Conservation (phyloP, 345 rosid genomes). For the Nephelium lappaceum region DNA sequence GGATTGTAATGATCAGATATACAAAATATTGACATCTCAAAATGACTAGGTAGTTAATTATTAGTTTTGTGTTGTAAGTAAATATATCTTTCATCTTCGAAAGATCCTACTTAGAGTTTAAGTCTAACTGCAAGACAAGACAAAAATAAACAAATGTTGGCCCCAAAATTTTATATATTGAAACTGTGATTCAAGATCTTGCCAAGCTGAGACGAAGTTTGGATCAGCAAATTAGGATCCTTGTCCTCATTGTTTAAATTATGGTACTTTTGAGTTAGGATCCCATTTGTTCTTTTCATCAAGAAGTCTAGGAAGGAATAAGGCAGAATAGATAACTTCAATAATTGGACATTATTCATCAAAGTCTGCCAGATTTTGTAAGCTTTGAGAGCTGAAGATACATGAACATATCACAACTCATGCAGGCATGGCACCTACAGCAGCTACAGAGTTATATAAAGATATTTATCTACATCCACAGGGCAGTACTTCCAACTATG, state of each 20-base stretch:
- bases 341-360: neutral
- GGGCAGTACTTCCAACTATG: neutral
- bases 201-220: no score
- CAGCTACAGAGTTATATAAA: neutral
- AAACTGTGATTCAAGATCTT: no score
- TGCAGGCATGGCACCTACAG: constrained; percentile 8
- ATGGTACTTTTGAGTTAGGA: neutral
- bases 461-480: neutral
- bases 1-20: no score
- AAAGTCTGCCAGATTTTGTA: constrained; percentile 7
- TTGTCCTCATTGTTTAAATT: neutral
- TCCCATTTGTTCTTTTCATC: neutral
- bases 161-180: no score
- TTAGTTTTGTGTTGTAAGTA: no score
- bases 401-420: constrained; percentile 3
- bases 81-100: no score
- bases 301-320: neutral
- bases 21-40: no score
- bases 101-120: no score
- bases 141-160: no score
- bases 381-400: neutral
- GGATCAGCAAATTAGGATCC: no score
- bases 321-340: neutral
- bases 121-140: no score
- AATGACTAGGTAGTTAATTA: no score